Evolutionary conservation across 2,329 filamentous ascomycete genomes (phyloP), one percentile per base, ranked within the genome.

Genomic region (Allantophomopsis lycopodina): DNA sequence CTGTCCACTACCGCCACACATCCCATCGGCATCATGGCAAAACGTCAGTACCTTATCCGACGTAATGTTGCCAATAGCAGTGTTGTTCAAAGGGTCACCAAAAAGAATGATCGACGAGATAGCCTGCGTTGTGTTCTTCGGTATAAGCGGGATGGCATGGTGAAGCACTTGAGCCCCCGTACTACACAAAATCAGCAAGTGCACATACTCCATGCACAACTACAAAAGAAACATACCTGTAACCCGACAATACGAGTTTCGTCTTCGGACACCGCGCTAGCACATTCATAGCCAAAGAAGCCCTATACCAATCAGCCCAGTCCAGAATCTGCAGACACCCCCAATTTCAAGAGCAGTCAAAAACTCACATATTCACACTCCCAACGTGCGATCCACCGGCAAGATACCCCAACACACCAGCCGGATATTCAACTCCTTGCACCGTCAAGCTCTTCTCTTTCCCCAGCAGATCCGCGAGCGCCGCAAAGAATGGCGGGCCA

Each of bases 371-470:
- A 41, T 54, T 58, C 32, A 50, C 48, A 38, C 62, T 63, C 5
- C 68, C 69, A 3, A 39, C 51, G 5, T 47, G 45, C 41, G 67
- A 65, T 1, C 69, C 69, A 7, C 65, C 63, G 11, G 54, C 55
- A 4, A 68, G 50, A 45, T 68, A 70, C 0, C 69, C 68, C 2
- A 46, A 44, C 13, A 63, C 43, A 36, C 56, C 53, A 4, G 71
- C 71, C 1, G 62, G 55, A 48, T 75, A 76, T 23, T 66, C 57
- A 15, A 75, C 65, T 34, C 71, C 71, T 53, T 75, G 71, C 10
- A 72, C 61, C 2, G 64, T 64, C 10, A 73, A 50, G 38, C 64
- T 62, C 32, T 54, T 55, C 5, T 53, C 55, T 14, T 63, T 64
- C 44, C 71, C 56, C 45, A 58, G 53, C 10, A 53, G 47, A 8